Evolutionary conservation across 2,329 filamentous ascomycete genomes (phyloP).

Genomic region (Fusarium dlaminii): DNA sequence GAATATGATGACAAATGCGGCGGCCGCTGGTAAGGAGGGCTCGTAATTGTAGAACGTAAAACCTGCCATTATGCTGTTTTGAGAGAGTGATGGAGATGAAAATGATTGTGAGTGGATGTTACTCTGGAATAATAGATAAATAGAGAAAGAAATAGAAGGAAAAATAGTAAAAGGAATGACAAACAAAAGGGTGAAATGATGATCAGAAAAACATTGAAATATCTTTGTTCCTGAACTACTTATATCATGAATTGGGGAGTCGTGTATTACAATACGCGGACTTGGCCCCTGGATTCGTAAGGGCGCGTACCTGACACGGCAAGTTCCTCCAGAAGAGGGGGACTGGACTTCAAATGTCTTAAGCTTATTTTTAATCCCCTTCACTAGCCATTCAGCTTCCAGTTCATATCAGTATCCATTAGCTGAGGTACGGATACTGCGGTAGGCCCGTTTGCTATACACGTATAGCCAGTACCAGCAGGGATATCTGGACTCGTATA

Average conservation of each 20-base stretch:
- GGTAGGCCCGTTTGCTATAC: background rate
- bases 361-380: background rate
- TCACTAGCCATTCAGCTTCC: no score
- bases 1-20: constrained; percentile 54
- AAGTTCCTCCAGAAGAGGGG: background rate
- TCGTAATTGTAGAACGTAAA: constrained; percentile 56
- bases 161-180: background rate
- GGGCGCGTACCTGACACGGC: background rate
- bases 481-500: background rate
- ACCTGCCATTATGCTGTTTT: background rate
- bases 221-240: background rate
- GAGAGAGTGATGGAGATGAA: background rate
- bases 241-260: background rate
- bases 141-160: background rate
- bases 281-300: background rate
- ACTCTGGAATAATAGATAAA: background rate
- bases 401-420: accelerated
- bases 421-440: background rate
- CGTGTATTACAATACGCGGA: background rate
- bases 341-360: background rate
- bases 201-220: no score
- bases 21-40: constrained; percentile 55
- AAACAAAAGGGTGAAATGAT: no score
- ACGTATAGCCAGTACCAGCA: background rate
- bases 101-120: background rate